Evolutionary conservation across 2,329 filamentous ascomycete genomes (phyloP).

Genomic region (Pseudogymnoascus sp.): DNA sequence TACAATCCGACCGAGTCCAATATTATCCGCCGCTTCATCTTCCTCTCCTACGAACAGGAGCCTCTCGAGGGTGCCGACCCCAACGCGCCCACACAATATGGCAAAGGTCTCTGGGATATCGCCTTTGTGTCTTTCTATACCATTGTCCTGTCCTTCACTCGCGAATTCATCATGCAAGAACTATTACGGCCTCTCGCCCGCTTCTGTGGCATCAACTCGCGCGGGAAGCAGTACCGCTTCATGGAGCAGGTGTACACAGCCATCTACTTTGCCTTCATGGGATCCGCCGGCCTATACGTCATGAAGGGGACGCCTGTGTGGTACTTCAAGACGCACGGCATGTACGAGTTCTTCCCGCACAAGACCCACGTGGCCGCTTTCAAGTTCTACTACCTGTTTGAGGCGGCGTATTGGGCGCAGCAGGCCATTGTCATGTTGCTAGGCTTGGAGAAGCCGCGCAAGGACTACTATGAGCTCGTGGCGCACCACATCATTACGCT

Average conservation of each 20-base stretch:
- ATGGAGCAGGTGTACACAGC: slow-evolving; percentile 97
- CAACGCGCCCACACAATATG: slow-evolving; percentile 59
- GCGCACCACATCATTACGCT: slow-evolving; percentile 87
- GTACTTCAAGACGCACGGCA: slow-evolving; percentile 88
- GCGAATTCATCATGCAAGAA: slow-evolving; percentile 93
- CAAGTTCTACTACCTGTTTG: slow-evolving; percentile 94
- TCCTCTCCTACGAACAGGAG: slow-evolving; percentile 80
- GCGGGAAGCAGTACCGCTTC: slow-evolving; percentile 78
- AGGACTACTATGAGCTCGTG: slow-evolving; percentile 91
- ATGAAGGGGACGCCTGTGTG: slow-evolving; percentile 88
- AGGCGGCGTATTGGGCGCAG: slow-evolving; percentile 93
- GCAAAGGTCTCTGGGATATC: slow-evolving; percentile 79
- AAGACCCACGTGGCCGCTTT: slow-evolving; percentile 68
- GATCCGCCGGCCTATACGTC: slow-evolving; percentile 78
- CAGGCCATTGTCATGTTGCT: slow-evolving; percentile 82
- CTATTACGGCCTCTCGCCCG: slow-evolving; percentile 69
- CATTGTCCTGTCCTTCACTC: slow-evolving; percentile 82
- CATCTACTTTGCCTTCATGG: slow-evolving; percentile 77
- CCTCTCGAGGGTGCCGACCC: slow-evolving; percentile 38
- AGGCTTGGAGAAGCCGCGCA: slow-evolving; percentile 84
- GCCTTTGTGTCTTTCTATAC: slow-evolving; percentile 86
- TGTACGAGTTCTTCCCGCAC: slow-evolving; percentile 87
- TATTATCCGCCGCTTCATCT: slow-evolving; percentile 71
- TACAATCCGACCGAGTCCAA: slow-evolving; percentile 71
- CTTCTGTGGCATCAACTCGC: slow-evolving; percentile 58